Percentiles rank a stretch among this genome's conserved stretches.
Evolutionary conservation across 2,329 filamentous ascomycete species (phyloP).

Genomic region (Fusarium sulawesiense): DNA sequence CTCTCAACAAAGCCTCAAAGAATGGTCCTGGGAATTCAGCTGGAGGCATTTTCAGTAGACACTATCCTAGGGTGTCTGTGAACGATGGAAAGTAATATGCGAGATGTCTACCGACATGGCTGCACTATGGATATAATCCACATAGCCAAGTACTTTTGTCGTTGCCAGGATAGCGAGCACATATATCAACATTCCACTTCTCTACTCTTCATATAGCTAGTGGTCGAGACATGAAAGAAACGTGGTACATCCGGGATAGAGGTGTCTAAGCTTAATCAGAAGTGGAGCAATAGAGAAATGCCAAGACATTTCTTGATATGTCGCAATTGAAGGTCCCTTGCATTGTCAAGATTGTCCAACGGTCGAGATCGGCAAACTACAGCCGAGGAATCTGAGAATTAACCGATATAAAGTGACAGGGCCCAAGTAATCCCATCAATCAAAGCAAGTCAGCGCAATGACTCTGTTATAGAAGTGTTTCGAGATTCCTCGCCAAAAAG

Average conservation of each 20-base stretch:
- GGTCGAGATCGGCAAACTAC: slow-evolving; percentile 7
- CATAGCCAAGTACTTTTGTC: not conserved
- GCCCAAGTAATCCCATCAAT: not conserved
- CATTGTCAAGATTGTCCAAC: slow-evolving; percentile 9
- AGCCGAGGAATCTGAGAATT: not conserved
- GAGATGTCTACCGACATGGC: not conserved
- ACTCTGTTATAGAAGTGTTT: not conserved
- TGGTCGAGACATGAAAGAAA: not conserved
- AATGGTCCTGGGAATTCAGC: not conserved
- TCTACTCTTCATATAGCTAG: not conserved
- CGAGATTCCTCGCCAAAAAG: not conserved
- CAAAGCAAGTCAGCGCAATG: not conserved
- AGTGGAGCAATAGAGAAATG: not conserved
- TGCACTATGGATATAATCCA: not conserved
- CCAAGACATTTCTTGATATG: slow-evolving; percentile 9
- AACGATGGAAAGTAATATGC: not conserved
- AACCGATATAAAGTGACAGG: not conserved
- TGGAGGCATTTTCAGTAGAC: not conserved
- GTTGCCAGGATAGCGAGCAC: not conserved
- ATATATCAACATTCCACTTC: not conserved
- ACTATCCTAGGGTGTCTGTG: not conserved
- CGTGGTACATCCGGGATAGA: not conserved
- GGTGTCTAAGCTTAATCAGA: not conserved
- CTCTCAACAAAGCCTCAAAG: not conserved
- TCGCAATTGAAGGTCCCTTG: not conserved